Percentiles rank a stretch among this genome's conserved stretches.
Conservation (phyloP, 108 stramenopile species). For the Cyclotella atomus region DNA sequence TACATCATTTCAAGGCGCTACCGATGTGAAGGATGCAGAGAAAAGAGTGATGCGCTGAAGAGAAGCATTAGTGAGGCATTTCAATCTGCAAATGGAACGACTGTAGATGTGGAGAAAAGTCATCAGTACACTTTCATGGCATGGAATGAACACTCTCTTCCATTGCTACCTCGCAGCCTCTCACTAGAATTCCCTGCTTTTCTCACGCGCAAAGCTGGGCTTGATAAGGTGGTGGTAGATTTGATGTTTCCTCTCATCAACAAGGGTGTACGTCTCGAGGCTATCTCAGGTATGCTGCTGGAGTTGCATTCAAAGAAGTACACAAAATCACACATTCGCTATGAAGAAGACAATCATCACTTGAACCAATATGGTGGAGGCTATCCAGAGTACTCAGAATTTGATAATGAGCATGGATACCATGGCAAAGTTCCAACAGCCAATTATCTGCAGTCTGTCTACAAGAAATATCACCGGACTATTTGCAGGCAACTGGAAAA, state of each 20-base stretch:
- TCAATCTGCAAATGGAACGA: background rate
- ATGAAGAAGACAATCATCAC: constrained; percentile 1
- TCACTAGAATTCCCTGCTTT: constrained; percentile 24
- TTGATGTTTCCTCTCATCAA: constrained; percentile 19
- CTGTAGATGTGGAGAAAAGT: background rate
- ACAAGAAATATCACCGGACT: background rate
- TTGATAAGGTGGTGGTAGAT: constrained; percentile 23
- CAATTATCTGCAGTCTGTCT: background rate
- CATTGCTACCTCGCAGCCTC: background rate
- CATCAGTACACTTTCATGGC: background rate
- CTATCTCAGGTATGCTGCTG: constrained; percentile 9
- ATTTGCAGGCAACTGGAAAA: constrained; percentile 2
- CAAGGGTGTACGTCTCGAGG: background rate
- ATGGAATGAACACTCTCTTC: constrained; percentile 1
- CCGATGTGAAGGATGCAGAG: background rate
- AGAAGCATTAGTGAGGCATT: background rate
- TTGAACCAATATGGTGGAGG: background rate
- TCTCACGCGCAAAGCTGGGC: constrained; percentile 5
- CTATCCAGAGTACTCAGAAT: constrained; percentile 1
- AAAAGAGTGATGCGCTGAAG: background rate
- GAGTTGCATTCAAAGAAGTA: constrained; percentile 20
- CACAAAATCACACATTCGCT: background rate
- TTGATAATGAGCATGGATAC: constrained; percentile 4
- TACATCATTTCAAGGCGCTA: background rate
- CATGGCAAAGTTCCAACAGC: constrained; percentile 16